Evolutionary conservation across 1,139 yeast species (phyloP).

Genomic region (Kluyveromyces marxianus): DNA sequence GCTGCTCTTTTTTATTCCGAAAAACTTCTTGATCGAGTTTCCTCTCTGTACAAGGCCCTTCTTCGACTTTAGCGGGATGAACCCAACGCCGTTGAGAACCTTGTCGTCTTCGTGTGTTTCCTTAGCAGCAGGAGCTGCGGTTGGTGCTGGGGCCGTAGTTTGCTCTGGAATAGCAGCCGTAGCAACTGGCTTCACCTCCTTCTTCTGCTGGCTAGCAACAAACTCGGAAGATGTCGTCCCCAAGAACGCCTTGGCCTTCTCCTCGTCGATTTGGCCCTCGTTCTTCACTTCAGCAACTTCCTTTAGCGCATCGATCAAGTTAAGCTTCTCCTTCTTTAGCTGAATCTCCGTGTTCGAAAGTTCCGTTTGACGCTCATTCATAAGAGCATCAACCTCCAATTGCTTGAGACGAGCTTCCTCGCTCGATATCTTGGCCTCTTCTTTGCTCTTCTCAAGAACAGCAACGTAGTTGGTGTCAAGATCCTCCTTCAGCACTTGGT

Average conservation of each 20-base stretch:
- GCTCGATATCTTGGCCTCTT: conserved; percentile 24
- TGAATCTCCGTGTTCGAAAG: conserved; percentile 23
- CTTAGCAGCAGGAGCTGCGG: background rate
- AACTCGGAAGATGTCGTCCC: conserved; percentile 27
- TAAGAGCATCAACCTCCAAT: conserved; percentile 25
- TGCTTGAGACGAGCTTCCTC: conserved; percentile 28
- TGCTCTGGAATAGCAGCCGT: conserved; percentile 1
- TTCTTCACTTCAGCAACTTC: conserved; percentile 24
- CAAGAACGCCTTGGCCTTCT: conserved; percentile 22
- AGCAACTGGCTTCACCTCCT: conserved; percentile 6
- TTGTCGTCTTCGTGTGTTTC: no score
- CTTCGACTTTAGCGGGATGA: background rate
- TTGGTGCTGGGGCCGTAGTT: background rate
- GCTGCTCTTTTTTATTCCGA: background rate
- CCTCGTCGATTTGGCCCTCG: conserved; percentile 24
- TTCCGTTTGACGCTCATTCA: conserved; percentile 27
- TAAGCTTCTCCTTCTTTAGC: conserved; percentile 23
- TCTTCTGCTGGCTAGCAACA: conserved; percentile 12
- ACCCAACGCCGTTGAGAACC: no score
- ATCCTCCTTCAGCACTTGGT: conserved; percentile 13
- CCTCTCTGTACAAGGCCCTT: background rate
- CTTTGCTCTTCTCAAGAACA: conserved; percentile 23
- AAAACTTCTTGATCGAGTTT: conserved; percentile 1
- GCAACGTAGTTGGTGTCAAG: conserved; percentile 17
- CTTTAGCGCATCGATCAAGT: conserved; percentile 22